Evolutionary conservation across 1,139 yeast genomes (phyloP).

Genomic region (Spencermartinsiella ligniputridi): DNA sequence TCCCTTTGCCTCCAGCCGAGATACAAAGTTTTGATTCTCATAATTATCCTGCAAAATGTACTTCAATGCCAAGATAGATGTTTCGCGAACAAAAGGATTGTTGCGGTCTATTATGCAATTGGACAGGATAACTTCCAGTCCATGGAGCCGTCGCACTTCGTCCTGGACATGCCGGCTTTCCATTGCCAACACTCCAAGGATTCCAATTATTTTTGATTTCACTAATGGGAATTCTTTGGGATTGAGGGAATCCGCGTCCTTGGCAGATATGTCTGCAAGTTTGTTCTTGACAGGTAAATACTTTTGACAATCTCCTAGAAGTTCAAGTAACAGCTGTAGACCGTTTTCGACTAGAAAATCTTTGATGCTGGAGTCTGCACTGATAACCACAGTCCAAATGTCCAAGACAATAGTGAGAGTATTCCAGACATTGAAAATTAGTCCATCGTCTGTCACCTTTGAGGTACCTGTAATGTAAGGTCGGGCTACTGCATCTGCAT

Average conservation of each 20-base stretch:
- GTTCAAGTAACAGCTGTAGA: slow-evolving; percentile 16
- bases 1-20: slow-evolving; percentile 54
- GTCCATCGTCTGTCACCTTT: background rate
- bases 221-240: slow-evolving; percentile 30
- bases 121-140: slow-evolving; percentile 66
- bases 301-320: slow-evolving; percentile 24
- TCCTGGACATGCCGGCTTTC: slow-evolving; percentile 60
- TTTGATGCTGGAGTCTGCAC: background rate
- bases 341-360: slow-evolving; percentile 6
- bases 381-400: background rate
- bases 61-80: slow-evolving; percentile 73
- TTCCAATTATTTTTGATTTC: slow-evolving; percentile 27
- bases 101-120: slow-evolving; percentile 82
- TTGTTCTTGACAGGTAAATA: slow-evolving; percentile 26
- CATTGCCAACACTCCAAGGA: slow-evolving; percentile 38
- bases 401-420: background rate
- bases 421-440: background rate
- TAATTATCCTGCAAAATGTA: slow-evolving; percentile 59
- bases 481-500: background rate
- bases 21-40: slow-evolving; percentile 71
- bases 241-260: background rate
- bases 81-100: slow-evolving; percentile 83
- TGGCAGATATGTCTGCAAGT: slow-evolving; percentile 19
- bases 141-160: slow-evolving; percentile 57
- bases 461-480: background rate